Conservation (phyloP, 2,329 filamentous ascomycete species). For the Malbranchea cinnamomea region DNA sequence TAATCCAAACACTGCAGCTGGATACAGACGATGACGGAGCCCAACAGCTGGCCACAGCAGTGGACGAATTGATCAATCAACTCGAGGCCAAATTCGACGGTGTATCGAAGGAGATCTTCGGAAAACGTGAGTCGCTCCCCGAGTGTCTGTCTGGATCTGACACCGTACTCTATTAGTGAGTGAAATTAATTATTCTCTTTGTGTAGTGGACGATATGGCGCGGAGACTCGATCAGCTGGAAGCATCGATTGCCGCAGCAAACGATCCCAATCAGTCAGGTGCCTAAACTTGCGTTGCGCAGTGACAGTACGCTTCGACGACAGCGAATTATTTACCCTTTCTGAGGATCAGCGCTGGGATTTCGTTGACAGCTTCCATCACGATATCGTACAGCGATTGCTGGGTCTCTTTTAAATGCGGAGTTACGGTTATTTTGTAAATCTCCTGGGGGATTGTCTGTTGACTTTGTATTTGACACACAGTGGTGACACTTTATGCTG, state of each 20-base stretch:
- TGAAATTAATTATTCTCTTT: background rate
- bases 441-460: no score
- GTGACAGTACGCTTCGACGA: constrained; percentile 8
- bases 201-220: constrained; percentile 87
- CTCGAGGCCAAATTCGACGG: constrained; percentile 73
- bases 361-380: no score
- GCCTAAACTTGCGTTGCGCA: constrained; percentile 7
- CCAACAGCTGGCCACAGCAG: constrained; percentile 53
- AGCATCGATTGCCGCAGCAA: constrained; percentile 49
- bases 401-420: no score
- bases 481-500: no score
- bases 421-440: no score
- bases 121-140: constrained; percentile 54
- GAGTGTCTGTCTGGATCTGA: background rate
- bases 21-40: constrained; percentile 10
- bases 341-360: no score
- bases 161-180: background rate
- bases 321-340: background rate
- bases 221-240: constrained; percentile 72
- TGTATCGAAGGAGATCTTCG: constrained; percentile 73
- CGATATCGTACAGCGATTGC: no score
- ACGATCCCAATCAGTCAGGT: constrained; percentile 22
- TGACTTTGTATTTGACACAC: no score
- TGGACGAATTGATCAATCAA: constrained; percentile 76
- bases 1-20: constrained; percentile 5